A percentile compares a stretch with the other conserved stretches of the same genome.
Evolutionary conservation across 2,329 filamentous ascomycete species (phyloP).

Genomic region (Macrophomina tecta): DNA sequence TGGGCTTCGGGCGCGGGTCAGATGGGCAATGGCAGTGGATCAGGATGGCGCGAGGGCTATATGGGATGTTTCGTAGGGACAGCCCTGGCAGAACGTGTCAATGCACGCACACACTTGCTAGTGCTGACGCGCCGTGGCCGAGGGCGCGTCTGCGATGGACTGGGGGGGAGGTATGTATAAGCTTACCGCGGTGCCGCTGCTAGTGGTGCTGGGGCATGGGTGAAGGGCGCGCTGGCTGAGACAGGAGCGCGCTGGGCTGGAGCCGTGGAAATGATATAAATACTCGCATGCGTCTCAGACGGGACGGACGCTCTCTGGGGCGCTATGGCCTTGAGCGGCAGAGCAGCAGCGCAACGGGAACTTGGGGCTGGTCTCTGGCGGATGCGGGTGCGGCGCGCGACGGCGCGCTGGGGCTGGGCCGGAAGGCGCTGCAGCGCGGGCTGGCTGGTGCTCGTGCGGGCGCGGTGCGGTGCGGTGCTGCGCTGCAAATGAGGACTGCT

Average conservation of each 20-base stretch:
- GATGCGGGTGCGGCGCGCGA: slow-evolving; percentile 17
- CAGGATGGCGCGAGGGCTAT: slow-evolving; percentile 22
- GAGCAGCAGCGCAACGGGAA: slow-evolving; percentile 23
- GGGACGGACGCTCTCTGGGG: slow-evolving; percentile 11
- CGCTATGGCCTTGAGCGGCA: slow-evolving; percentile 22
- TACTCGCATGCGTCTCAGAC: slow-evolving; percentile 25
- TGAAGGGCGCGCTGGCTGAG: slow-evolving; percentile 22
- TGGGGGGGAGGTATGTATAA: slow-evolving; percentile 23
- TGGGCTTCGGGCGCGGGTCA: slow-evolving; percentile 21
- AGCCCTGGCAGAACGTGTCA: slow-evolving; percentile 27
- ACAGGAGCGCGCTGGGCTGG: slow-evolving; percentile 14
- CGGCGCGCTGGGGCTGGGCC: background rate
- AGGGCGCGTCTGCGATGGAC: background rate
- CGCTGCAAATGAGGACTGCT: no score
- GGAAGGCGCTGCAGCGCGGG: slow-evolving; percentile 1
- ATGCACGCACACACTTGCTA: slow-evolving; percentile 27
- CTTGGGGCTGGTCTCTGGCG: background rate
- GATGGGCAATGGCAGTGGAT: slow-evolving; percentile 25
- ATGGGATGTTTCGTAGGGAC: slow-evolving; percentile 27
- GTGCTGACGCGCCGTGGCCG: slow-evolving; percentile 20
- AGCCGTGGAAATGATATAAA: slow-evolving; percentile 24
- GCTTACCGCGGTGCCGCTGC: slow-evolving; percentile 23
- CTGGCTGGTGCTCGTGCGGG: background rate
- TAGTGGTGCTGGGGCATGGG: slow-evolving; percentile 12
- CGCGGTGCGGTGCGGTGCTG: no score